These are phyloP conservation scores for Hanseniaspora thailandica DNA, from an alignment of 805 yeast genomes.

Conservation along the genomic window DNA sequence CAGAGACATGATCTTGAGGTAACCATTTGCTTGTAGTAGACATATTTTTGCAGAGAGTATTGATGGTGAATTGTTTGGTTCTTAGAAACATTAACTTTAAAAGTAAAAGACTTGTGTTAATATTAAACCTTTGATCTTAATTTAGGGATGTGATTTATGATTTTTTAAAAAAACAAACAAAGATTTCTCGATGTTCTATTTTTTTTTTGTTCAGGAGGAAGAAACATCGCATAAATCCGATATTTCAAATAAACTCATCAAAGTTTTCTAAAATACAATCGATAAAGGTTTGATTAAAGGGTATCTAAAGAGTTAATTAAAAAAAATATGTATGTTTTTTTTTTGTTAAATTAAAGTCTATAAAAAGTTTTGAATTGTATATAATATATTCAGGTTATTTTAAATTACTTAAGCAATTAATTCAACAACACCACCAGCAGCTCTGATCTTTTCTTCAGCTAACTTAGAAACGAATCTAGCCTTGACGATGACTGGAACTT, in stretches of 20 bases:
- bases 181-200: too few relatives aligned
- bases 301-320: neutral
- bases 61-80: neutral
- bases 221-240: too few relatives aligned
- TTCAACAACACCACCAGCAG: slow-evolving; percentile 99
- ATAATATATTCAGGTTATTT: slow-evolving; percentile 5
- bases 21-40: slow-evolving; percentile 29
- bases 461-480: slow-evolving; percentile 98
- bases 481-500: slow-evolving; percentile 96
- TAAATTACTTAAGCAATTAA: slow-evolving; percentile 70
- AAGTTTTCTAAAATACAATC: too few relatives aligned
- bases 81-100: neutral
- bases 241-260: too few relatives aligned
- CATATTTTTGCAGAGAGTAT: neutral
- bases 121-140: too few relatives aligned
- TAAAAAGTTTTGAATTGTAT: slow-evolving; percentile 14
- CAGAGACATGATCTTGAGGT: slow-evolving; percentile 36
- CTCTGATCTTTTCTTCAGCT: slow-evolving; percentile 99
- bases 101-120: too few relatives aligned
- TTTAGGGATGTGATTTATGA: too few relatives aligned
- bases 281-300: too few relatives aligned
- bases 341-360: slow-evolving; percentile 11
- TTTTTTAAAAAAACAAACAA: too few relatives aligned
- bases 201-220: too few relatives aligned
- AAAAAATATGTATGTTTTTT: neutral